Conservation (phyloP, 2,329 filamentous ascomycete species). For the Scopulariopsis brevicaulis region DNA sequence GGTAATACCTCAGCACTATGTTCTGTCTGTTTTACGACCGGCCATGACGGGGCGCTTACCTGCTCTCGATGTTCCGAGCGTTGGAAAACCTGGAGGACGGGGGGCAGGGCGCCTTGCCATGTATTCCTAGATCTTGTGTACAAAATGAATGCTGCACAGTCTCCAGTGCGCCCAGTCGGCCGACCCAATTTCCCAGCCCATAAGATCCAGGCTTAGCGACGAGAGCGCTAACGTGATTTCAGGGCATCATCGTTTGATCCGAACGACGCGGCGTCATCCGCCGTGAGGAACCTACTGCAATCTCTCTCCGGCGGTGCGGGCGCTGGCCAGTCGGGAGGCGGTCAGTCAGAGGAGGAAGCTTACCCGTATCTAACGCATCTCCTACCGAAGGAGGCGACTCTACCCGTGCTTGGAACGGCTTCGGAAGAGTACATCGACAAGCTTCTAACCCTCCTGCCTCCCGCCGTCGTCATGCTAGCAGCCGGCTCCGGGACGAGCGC, state of each 20-base stretch:
- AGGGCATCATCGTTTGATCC: constrained; percentile 45
- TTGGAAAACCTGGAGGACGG: constrained; percentile 1
- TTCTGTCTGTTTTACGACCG: background rate
- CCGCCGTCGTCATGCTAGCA: constrained; percentile 64
- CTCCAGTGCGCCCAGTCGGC: background rate
- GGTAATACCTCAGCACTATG: constrained; percentile 38
- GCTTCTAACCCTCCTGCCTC: constrained; percentile 68
- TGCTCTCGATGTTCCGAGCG: background rate
- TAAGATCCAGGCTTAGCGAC: background rate
- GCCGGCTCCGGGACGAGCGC: constrained; percentile 47
- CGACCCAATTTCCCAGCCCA: background rate
- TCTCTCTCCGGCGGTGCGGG: constrained; percentile 55
- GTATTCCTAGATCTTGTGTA: constrained; percentile 4
- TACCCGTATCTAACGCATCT: constrained; percentile 84
- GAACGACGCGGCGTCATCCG: constrained; percentile 55
- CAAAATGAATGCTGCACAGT: constrained; percentile 1
- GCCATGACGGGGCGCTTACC: background rate
- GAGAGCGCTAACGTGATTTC: constrained; percentile 12
- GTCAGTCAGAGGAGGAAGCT: constrained; percentile 34
- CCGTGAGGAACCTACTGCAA: constrained; percentile 80
- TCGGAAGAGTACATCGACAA: constrained; percentile 58
- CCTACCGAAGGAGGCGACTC: constrained; percentile 63
- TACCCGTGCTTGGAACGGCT: constrained; percentile 60
- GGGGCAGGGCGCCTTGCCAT: constrained; percentile 2
- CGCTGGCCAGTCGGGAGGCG: constrained; percentile 15